A percentile compares a stretch with the other conserved stretches of the same genome.
Conservation (phyloP, 192 early-diverging fungal genomes). For the Umbelopsis vinacea region DNA sequence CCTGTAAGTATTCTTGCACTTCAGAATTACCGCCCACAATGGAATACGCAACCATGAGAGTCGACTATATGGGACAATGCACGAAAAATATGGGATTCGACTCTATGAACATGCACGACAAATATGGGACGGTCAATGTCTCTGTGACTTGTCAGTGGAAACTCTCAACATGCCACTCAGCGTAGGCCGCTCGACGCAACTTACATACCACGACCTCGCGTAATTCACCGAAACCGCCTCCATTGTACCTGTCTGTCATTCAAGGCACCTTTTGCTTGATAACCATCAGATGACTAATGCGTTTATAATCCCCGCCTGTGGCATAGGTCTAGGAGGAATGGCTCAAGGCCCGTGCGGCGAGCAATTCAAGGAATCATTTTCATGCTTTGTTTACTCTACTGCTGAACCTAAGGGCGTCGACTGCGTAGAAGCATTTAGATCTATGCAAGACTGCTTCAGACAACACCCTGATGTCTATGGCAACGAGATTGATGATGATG, state of each 20-base stretch:
- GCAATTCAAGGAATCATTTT: conserved; percentile 94
- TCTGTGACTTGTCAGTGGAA: too few relatives aligned
- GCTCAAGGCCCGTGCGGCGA: conserved; percentile 96
- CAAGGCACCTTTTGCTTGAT: too few relatives aligned
- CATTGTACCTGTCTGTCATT: background rate
- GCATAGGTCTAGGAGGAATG: conserved; percentile 80
- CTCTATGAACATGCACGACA: too few relatives aligned
- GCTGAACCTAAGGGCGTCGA: conserved; percentile 97
- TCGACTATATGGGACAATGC: too few relatives aligned
- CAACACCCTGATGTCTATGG: conserved; percentile 93
- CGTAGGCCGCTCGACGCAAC: too few relatives aligned
- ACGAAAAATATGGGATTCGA: too few relatives aligned
- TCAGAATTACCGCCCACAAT: background rate
- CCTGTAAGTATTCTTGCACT: conserved; percentile 57
- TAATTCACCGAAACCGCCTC: too few relatives aligned
- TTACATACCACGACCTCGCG: too few relatives aligned
- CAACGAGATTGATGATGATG: conserved; percentile 75
- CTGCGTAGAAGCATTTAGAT: conserved; percentile 90
- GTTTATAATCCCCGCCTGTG: conserved; percentile 3
- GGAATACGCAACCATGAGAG: too few relatives aligned
- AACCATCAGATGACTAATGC: background rate
- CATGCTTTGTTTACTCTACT: conserved; percentile 94
- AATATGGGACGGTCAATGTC: too few relatives aligned
- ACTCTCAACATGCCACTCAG: too few relatives aligned
- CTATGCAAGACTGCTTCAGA: conserved; percentile 93